phyloP scores from a whole-genome alignment of 2,329 filamentous ascomycete species.

The Trichoderma sp. region DNA sequence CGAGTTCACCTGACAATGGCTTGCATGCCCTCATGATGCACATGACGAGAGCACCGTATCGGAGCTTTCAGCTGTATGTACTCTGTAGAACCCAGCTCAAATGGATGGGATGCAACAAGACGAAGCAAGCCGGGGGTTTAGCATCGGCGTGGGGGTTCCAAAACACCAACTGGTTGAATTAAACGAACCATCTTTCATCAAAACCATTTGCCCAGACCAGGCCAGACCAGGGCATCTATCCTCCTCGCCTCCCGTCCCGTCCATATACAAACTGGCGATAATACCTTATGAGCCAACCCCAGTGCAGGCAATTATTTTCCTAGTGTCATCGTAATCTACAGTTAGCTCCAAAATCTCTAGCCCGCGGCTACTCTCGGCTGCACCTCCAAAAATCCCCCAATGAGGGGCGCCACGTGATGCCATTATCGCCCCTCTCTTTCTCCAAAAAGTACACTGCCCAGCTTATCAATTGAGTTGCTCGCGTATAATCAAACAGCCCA shows the following conservation, averaged over 20 bases:
- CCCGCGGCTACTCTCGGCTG: conserved; percentile 29
- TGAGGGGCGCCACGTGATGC: conserved; percentile 27
- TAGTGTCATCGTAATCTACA: neutral
- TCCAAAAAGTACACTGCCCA: neutral
- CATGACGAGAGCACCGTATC: conserved; percentile 23
- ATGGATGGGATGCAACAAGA: neutral
- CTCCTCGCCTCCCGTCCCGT: neutral
- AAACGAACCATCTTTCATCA: neutral
- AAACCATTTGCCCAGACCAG: neutral
- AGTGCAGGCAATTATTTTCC: neutral
- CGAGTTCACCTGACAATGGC: conserved; percentile 8
- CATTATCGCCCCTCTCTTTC: conserved; percentile 17
- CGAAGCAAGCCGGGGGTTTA: neutral
- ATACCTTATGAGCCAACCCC: neutral
- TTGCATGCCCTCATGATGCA: conserved; percentile 1
- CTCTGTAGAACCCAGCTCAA: neutral
- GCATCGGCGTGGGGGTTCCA: neutral
- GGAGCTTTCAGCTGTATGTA: conserved; percentile 23
- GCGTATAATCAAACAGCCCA: neutral
- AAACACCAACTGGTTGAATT: neutral
- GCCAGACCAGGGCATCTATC: neutral
- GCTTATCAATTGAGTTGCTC: neutral
- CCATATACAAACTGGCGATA: neutral
- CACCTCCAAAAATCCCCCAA: neutral
- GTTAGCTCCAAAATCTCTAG: conserved; percentile 8